Conservation (phyloP, 2,329 filamentous ascomycete genomes). For the Septoria petroselini region DNA sequence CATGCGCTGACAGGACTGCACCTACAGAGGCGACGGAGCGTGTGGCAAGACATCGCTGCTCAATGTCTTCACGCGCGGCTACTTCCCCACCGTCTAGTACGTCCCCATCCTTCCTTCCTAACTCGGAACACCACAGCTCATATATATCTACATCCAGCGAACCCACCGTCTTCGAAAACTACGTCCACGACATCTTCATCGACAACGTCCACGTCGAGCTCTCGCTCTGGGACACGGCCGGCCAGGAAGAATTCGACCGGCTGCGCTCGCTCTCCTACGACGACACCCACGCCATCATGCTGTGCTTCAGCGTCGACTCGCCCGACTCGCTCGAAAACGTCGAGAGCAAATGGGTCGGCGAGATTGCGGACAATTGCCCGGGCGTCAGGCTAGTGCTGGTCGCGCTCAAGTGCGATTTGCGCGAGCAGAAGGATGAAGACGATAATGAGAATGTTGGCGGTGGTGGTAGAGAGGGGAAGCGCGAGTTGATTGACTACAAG, state of each 20-base stretch:
- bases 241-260: conserved; percentile 98
- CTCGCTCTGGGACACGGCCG: conserved; percentile 96
- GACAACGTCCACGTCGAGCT: conserved; percentile 96
- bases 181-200: conserved; percentile 98
- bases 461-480: conserved; percentile 46
- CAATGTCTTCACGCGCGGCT: conserved; percentile 98
- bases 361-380: conserved; percentile 97
- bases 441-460: conserved; percentile 63
- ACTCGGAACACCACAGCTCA: conserved; percentile 1
- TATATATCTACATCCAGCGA: no score
- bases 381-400: conserved; percentile 93
- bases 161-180: conserved; percentile 98
- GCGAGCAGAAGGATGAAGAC: conserved; percentile 70
- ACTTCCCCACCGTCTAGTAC: conserved; percentile 95
- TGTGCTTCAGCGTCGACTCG: conserved; percentile 96
- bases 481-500: conserved; percentile 81
- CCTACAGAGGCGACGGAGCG: conserved; percentile 82
- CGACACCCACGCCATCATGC: conserved; percentile 97
- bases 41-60: conserved; percentile 95
- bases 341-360: conserved; percentile 95
- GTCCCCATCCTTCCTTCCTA: conserved; percentile 30
- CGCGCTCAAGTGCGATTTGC: conserved; percentile 92
- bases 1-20: conserved; percentile 6
- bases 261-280: conserved; percentile 93
- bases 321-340: conserved; percentile 97